Evolutionary conservation across 805 yeast species (phyloP), one percentile per base, ranked within the genome.

Genomic region (Kurtzmaniella fragi): DNA sequence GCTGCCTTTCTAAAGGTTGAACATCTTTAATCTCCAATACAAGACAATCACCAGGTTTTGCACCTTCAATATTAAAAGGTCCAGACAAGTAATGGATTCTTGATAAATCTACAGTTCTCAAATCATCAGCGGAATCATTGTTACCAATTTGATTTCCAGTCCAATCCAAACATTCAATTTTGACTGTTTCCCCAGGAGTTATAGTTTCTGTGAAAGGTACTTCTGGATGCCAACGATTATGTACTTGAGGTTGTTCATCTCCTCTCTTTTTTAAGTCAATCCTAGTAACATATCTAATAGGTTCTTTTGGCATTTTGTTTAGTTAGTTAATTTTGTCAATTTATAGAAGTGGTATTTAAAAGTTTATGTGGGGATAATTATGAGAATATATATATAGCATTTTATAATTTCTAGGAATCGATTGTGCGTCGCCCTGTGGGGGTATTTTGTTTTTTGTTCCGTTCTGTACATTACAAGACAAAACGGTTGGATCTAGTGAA

Each of bases 201-300:
- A 73, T 64, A 9, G 60, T 58, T 30, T 52, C 64, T 27, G 64
- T 52, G 39, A 56, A 52, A 32, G 78, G 78, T 27, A 73, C 56
- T 37, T 72, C 76, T 8, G 78, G 78, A 48, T 73, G 78, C 78
- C 78, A 73, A 49, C 78, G 57, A 52, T 73, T 73, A 56, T 73
- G 78, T 33, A 71, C 49, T 16, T 71, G 71, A 20, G 64, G 62
- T 50, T 73, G 78, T 35, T 61, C 68, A 48, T 62, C 61, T 12
- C 75, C 77, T 1, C 76, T 74, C 40, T 52, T 67, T 34, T 55
- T 53, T 20, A 73, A 57, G 45, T 68, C 73, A 32, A 70, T 68
- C 41, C 60, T 57, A 32, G 69, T 62, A 17, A 63, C 60, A 30
- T 67, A 64, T 44, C 66, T 57, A 42, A 66, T 53, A 28, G 61